Percentiles rank a stretch among this genome's conserved stretches.
Evolutionary conservation across 2,329 filamentous ascomycete genomes (phyloP).

Genomic region (Akanthomyces dipterigenus): DNA sequence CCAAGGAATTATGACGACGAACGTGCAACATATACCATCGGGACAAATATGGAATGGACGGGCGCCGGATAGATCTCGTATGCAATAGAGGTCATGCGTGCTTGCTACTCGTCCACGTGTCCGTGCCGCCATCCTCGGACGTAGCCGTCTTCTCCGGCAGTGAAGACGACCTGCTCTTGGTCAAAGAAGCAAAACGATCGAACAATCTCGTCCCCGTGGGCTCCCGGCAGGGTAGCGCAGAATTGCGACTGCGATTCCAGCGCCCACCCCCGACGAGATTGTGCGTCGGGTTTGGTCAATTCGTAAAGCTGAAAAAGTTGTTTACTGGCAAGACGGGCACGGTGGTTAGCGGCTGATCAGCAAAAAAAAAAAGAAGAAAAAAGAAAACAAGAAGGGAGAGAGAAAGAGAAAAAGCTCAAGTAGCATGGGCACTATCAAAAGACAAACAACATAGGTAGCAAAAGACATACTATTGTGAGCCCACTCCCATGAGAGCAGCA

Average conservation of each 20-base stretch:
- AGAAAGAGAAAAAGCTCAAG: background rate
- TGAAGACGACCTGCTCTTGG: slow-evolving; percentile 51
- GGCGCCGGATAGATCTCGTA: no score
- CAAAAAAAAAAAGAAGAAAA: no score
- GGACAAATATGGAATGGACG: background rate
- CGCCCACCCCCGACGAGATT: no score
- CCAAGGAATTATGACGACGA: background rate
- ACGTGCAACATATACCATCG: no score
- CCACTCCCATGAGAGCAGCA: slow-evolving; percentile 56
- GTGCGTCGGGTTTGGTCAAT: slow-evolving; percentile 47
- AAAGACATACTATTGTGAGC: slow-evolving; percentile 56
- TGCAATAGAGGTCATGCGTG: no score
- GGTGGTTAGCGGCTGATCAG: no score
- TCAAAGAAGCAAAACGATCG: slow-evolving; percentile 59
- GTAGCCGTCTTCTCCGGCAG: slow-evolving; percentile 51
- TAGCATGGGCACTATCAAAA: slow-evolving; percentile 25
- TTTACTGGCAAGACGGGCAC: slow-evolving; percentile 35
- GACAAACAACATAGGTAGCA: background rate
- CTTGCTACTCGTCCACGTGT: no score
- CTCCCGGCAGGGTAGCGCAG: slow-evolving; percentile 55
- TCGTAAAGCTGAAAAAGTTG: slow-evolving; percentile 55
- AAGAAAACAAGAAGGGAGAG: no score
- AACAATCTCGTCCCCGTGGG: slow-evolving; percentile 58
- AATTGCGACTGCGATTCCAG: no score
- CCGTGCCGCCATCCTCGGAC: slow-evolving; percentile 47